phyloP scores from a whole-genome alignment of 495 filamentous ascomycete genomes.

The Lepidopterella palustris region DNA sequence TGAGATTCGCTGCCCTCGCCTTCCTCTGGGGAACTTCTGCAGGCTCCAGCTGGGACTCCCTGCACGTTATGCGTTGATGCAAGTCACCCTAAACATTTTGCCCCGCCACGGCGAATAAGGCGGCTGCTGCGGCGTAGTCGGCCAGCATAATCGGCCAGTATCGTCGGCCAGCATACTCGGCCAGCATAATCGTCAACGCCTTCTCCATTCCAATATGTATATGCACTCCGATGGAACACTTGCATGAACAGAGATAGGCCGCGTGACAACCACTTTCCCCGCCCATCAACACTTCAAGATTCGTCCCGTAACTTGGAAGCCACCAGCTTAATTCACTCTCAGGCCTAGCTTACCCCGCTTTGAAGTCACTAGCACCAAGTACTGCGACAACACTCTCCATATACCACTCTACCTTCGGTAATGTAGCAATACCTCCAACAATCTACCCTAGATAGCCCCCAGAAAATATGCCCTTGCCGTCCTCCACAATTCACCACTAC shows the following conservation, averaged over 20 bases:
- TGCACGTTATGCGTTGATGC: too few species aligned
- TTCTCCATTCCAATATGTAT: too few species aligned
- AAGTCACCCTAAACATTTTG: neutral
- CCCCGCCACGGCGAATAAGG: neutral
- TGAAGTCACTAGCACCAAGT: neutral
- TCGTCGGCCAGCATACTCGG: neutral
- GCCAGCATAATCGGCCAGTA: neutral
- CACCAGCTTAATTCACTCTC: neutral
- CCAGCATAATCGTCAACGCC: too few species aligned
- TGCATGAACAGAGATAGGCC: constrained; percentile 1
- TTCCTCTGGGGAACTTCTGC: neutral
- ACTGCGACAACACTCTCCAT: neutral
- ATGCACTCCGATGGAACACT: neutral
- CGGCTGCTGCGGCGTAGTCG: neutral
- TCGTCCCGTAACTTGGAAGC: neutral
- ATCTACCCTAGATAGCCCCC: constrained; percentile 9
- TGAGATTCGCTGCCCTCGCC: too few species aligned
- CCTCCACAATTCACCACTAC: constrained; percentile 14
- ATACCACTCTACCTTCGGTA: neutral
- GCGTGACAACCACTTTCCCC: neutral
- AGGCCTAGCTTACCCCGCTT: neutral
- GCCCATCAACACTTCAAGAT: neutral
- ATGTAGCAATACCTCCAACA: neutral
- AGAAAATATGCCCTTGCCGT: constrained; percentile 20
- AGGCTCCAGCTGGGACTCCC: too few species aligned